Base-by-base conservation (phyloP, 768 basidiomycete species). In the Boletus rex-veris region DNA sequence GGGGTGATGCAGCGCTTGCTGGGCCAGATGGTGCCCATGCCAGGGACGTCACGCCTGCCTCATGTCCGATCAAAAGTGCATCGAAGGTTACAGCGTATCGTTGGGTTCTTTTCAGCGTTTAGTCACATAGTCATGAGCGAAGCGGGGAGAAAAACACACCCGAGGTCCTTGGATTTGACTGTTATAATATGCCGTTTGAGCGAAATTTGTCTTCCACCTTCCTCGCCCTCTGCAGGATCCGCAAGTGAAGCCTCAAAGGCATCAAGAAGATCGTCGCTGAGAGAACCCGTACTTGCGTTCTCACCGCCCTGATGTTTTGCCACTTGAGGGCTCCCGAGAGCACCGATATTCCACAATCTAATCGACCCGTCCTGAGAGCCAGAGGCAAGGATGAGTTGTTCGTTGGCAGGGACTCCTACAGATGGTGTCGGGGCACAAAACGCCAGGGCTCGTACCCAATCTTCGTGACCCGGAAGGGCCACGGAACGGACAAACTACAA, bases 281-380 rank as follows among this genome's bases (percentile, higher is more conserved):
- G 68, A 4, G 69, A 59, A 24, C 55, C 60, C 7, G 42, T 57
- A 14, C 65, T 62, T 33, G 73, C 56, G 47, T 65, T 56, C 48
- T 51, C 41, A 15, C 36, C 40, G 19, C 53, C 28, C n/a, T 50
- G 59, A 45, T 33, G 41, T 37, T 52, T 64, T 63, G 37, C 45
- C 43, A 19, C 40, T 15, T 31, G 43, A 1, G 19, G 19, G 15
- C 35, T 54, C 39, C 65, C 69, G 31, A 82, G 68, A 16, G 74
- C 64, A 41, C 87, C 82, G 57, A 99, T 84, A 53, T 84, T 85
- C 97, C 97, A 99, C 5, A 98, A 73, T 38, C 97, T 85, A 49
- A 98, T 90, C 28, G 90, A 95, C 8, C 85, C 84, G 67, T 99
- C 97, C 72, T 98, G 97, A 9, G 94, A 95, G 2, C 93, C 97